These are phyloP conservation scores for Fusarium sp. DNA, from an alignment of 2,329 filamentous ascomycete genomes.

Conservation along the genomic window DNA sequence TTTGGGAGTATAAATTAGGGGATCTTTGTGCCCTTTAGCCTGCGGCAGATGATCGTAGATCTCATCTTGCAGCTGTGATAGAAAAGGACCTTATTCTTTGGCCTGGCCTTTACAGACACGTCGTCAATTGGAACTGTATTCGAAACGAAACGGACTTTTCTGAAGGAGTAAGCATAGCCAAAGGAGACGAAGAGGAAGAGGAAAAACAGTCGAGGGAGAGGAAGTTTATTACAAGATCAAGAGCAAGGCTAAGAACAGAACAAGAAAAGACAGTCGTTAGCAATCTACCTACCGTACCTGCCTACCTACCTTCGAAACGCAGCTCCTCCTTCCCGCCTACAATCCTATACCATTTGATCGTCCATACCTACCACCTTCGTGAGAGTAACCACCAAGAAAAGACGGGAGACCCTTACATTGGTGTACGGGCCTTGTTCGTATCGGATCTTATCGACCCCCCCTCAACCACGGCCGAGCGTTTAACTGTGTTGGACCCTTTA, in stretches of 20 bases:
- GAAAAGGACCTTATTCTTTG: constrained; percentile 30
- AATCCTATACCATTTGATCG: constrained; percentile 28
- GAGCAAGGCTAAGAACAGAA: constrained; percentile 41
- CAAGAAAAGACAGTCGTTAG: constrained; percentile 29
- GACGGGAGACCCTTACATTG: constrained; percentile 38
- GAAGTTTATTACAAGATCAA: constrained; percentile 13
- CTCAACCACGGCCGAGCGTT: constrained; percentile 19
- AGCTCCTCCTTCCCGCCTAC: background rate
- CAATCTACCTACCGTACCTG: constrained; percentile 7
- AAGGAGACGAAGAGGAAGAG: constrained; percentile 27
- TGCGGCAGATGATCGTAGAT: constrained; percentile 31
- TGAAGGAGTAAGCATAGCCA: constrained; percentile 42
- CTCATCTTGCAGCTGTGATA: constrained; percentile 46
- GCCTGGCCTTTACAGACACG: constrained; percentile 17
- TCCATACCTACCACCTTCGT: constrained; percentile 28
- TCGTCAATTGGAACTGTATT: constrained; percentile 9
- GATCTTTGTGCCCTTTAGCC: constrained; percentile 32
- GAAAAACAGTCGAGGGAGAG: constrained; percentile 3
- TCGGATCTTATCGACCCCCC: constrained; percentile 22
- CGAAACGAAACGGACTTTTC: constrained; percentile 2
- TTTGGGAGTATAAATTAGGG: constrained; percentile 46
- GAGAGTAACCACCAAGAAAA: constrained; percentile 25
- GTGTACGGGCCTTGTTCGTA: constrained; percentile 29
- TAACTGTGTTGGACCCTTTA: constrained; percentile 28
- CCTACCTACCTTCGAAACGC: constrained; percentile 20